Percentiles rank a stretch among this genome's conserved stretches.
Conservation (phyloP, 2,329 filamentous ascomycete genomes). For the Aspergillus candidus region DNA sequence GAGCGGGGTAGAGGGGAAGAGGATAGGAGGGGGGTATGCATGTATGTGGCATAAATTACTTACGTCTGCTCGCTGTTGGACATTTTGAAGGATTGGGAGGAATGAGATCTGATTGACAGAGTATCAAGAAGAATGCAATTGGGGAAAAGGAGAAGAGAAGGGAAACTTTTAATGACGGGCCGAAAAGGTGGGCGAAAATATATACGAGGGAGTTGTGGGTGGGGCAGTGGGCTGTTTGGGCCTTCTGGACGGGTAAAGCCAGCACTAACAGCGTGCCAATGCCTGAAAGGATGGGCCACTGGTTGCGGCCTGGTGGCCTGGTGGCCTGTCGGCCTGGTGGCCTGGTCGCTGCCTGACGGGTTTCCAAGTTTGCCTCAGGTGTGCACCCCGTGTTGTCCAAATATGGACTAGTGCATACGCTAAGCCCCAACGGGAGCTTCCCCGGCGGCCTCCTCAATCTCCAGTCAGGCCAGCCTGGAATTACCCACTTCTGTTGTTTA, state of each 20-base stretch:
- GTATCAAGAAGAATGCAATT: conserved; percentile 13
- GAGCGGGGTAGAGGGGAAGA: conserved; percentile 2
- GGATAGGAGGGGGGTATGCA: conserved; percentile 5
- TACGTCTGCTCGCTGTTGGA: conserved; percentile 78
- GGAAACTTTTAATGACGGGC: conserved; percentile 8
- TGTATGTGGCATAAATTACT: conserved; percentile 33
- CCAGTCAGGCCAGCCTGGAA: conserved; percentile 31
- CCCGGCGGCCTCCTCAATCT: conserved; percentile 8
- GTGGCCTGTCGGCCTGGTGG: conserved; percentile 16
- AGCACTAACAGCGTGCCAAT: no score
- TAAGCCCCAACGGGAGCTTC: conserved; percentile 21
- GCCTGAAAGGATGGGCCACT: conserved; percentile 4
- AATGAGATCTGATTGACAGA: conserved; percentile 15
- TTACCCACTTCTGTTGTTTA: conserved; percentile 3
- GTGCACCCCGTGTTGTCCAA: conserved; percentile 13
- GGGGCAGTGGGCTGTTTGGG: conserved; percentile 14
- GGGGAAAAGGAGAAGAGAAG: conserved; percentile 11
- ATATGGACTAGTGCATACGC: conserved; percentile 8
- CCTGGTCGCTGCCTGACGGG: conserved; percentile 3
- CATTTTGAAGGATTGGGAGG: conserved; percentile 49
- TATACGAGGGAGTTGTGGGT: conserved; percentile 15
- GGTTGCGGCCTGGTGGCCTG: conserved; percentile 13
- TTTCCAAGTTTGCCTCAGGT: conserved; percentile 18
- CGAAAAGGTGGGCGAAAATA: conserved; percentile 20
- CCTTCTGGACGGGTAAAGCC: no score